Conservation (phyloP, 2,329 filamentous ascomycete genomes). For the Penicillium sp. region DNA sequence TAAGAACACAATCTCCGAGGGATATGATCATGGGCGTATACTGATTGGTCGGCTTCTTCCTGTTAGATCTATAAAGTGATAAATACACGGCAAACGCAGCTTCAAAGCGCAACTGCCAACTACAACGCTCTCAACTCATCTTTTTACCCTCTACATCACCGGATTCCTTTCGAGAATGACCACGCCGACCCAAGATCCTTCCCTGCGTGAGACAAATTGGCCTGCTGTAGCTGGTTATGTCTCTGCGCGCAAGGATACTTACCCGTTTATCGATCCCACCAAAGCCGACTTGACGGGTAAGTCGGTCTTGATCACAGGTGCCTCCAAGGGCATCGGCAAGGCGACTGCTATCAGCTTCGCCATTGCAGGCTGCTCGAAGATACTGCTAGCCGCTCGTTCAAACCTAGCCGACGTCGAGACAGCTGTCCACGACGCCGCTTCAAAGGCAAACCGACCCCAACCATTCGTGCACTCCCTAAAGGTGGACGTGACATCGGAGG, state of each 20-base stretch:
- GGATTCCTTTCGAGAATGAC: no score
- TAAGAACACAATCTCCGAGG: no score
- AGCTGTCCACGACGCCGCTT: slow-evolving; percentile 40
- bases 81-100: no score
- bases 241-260: slow-evolving; percentile 46
- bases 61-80: no score
- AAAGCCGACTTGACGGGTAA: slow-evolving; percentile 45
- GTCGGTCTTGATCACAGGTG: slow-evolving; percentile 57
- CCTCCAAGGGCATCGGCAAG: slow-evolving; percentile 57
- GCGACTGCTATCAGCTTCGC: slow-evolving; percentile 60
- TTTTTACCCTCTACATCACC: no score
- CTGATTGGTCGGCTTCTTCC: no score
- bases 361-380: slow-evolving; percentile 53
- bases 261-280: slow-evolving; percentile 52
- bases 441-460: slow-evolving; percentile 32
- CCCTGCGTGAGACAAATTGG: no score
- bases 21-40: no score
- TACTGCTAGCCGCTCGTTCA: slow-evolving; percentile 58
- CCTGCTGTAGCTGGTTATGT: no score
- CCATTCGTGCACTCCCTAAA: slow-evolving; percentile 45
- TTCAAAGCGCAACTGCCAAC: no score
- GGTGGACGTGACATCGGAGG: slow-evolving; percentile 46
- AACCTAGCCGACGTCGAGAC: slow-evolving; percentile 39
- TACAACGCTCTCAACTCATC: no score
- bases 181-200: no score